phyloP scores from a whole-genome alignment of 2,329 filamentous ascomycete species.

The Epichloe sp. region DNA sequence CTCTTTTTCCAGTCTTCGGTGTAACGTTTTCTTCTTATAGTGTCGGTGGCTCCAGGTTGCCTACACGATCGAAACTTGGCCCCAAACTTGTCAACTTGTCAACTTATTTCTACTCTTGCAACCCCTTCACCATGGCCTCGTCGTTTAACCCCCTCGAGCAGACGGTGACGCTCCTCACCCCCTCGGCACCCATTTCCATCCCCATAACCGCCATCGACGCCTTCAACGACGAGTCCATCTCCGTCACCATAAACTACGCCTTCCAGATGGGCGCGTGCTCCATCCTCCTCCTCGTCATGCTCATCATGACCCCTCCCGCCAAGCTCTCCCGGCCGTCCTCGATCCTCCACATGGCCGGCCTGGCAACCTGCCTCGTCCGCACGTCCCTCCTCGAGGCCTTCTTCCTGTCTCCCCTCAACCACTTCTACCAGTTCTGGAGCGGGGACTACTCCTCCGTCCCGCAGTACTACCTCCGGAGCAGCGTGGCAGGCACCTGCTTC shows the following conservation, averaged over 20 bases:
- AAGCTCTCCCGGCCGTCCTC: constrained; percentile 55
- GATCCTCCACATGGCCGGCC: constrained; percentile 47
- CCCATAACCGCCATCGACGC: constrained; percentile 21
- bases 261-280: constrained; percentile 56
- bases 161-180: constrained; percentile 20
- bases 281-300: constrained; percentile 50
- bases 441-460: constrained; percentile 40
- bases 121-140: neutral
- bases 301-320: constrained; percentile 51
- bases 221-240: constrained; percentile 19
- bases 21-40: neutral
- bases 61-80: neutral
- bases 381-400: constrained; percentile 43
- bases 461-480: constrained; percentile 19
- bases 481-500: constrained; percentile 27
- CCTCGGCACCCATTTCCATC: constrained; percentile 17
- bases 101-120: no score
- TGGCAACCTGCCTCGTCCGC: constrained; percentile 48
- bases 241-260: constrained; percentile 48
- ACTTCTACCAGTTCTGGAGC: constrained; percentile 47
- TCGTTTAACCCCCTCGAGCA: constrained; percentile 24
- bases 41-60: no score
- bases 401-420: constrained; percentile 45
- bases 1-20: neutral
- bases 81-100: no score